These are phyloP conservation scores for Ustilago trichophora DNA, from an alignment of 1,284 basidiomycete genomes.

Conservation along the genomic window DNA sequence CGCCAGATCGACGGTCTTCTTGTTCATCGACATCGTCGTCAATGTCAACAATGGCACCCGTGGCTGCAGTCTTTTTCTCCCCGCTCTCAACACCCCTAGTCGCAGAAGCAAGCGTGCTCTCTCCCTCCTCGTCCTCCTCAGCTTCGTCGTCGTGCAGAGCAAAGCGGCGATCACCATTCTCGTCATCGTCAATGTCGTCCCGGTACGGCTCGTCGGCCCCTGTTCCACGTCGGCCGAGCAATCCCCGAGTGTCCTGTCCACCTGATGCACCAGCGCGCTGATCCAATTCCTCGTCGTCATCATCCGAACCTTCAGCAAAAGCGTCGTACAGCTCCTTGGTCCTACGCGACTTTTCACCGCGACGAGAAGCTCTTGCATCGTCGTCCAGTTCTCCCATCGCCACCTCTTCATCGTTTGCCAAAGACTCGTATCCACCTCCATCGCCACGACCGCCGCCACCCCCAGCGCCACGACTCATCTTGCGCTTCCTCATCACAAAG, in stretches of 20 bases:
- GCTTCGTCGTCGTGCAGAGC: slow-evolving; percentile 20
- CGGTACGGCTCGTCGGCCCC: slow-evolving; percentile 27
- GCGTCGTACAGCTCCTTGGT: slow-evolving; percentile 68
- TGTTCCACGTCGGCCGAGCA: slow-evolving; percentile 11
- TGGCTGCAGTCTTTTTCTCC: too few relatives aligned
- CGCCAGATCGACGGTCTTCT: slow-evolving; percentile 5
- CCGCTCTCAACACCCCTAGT: too few relatives aligned
- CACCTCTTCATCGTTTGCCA: slow-evolving; percentile 75
- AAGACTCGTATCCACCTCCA: slow-evolving; percentile 73
- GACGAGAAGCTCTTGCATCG: slow-evolving; percentile 7
- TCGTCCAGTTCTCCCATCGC: slow-evolving; percentile 63
- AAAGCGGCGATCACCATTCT: slow-evolving; percentile 28
- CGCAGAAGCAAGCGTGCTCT: too few relatives aligned
- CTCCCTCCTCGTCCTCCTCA: slow-evolving; percentile 25
- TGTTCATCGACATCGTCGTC: too few relatives aligned
- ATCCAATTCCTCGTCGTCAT: too few relatives aligned
- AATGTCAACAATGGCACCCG: too few relatives aligned
- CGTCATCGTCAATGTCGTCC: slow-evolving; percentile 32
- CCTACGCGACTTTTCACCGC: slow-evolving; percentile 33
- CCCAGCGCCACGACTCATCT: too few relatives aligned
- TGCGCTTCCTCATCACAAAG: slow-evolving; percentile 73
- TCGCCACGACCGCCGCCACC: slow-evolving; percentile 23
- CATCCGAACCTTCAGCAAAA: slow-evolving; percentile 66
- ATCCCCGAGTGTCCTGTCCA: slow-evolving; percentile 4
- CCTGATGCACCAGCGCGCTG: background rate